Base-by-base conservation (phyloP, 2,329 filamentous ascomycete genomes). In the Botrytis aclada region DNA sequence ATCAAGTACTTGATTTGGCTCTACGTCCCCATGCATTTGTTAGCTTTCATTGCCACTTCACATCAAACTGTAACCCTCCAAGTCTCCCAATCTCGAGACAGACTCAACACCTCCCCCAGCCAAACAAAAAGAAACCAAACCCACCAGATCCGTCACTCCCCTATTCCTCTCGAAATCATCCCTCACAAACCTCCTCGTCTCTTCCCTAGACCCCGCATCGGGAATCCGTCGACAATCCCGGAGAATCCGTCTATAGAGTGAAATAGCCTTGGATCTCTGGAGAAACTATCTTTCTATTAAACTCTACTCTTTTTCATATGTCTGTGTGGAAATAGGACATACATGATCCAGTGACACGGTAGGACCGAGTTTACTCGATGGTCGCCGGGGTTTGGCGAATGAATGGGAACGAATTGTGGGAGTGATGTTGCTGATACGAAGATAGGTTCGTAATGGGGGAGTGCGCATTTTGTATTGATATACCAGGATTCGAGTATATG, bases 161-260 rank as follows among this genome's bases (percentile, higher is more conserved):
- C 85, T 85, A 77, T 89, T 86, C 72, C 88, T 84, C 80, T 89
- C 87, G 78, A 91, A 90, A 78, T 91, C 89, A 73, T 86, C 85
- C 32, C 88, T 85, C 51, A 85, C 89, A 80, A 86, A 89, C 71
- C 81, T 82, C 72, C 85, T 83, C 10, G 88, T 88, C 79, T 91
- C 89, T n/a, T 82, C 81, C 67, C 84, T 86, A 8, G 87, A 87
- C 4, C 77, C 80, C 12, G 82, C 79, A 77, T 91, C 87, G 25
- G 76, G 71, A 72, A 91, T 90, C 72, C 81, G 82, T 47, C 82
- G 82, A 3, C 86, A 88, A 74, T 85, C 85, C 37, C 89, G 86
- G 47, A 90, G 79, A 71, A 91, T 86, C 29, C 82, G 84, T 51
- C 89, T 85, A 80, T 90, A 91, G 62, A 91, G 82, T 0, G 87